Evolutionary conservation across 2,329 filamentous ascomycete genomes (phyloP).

Genomic region (Oidium heveae): DNA sequence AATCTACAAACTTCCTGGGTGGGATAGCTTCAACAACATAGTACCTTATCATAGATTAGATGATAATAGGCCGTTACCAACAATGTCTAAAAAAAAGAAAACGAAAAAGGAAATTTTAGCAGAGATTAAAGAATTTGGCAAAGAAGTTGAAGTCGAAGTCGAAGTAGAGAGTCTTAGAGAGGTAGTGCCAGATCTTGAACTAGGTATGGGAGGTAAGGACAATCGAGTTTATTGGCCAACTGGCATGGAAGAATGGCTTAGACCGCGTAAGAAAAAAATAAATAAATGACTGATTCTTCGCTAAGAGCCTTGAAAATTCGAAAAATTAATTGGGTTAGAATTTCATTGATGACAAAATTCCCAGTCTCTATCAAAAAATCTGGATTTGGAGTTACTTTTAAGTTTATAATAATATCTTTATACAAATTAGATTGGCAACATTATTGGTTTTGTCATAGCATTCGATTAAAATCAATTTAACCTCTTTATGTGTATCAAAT

Average conservation of each 20-base stretch:
- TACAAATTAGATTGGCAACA: too few relatives aligned
- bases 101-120: slow-evolving; percentile 15
- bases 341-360: too few relatives aligned
- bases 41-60: slow-evolving; percentile 54
- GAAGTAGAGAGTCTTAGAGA: slow-evolving; percentile 16
- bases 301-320: too few relatives aligned
- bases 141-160: slow-evolving; percentile 15
- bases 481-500: too few relatives aligned
- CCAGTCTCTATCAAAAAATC: too few relatives aligned
- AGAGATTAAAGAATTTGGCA: slow-evolving; percentile 14
- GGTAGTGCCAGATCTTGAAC: slow-evolving; percentile 29
- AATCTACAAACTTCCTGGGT: slow-evolving; percentile 61
- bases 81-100: slow-evolving; percentile 19
- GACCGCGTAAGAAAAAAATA: slow-evolving; percentile 48
- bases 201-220: slow-evolving; percentile 68
- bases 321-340: too few relatives aligned
- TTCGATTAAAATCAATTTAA: too few relatives aligned
- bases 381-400: too few relatives aligned
- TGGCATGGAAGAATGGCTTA: slow-evolving; percentile 75
- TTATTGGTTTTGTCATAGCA: too few relatives aligned
- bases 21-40: slow-evolving; percentile 49
- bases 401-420: too few relatives aligned
- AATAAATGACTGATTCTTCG: slow-evolving; percentile 16
- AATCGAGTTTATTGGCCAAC: slow-evolving; percentile 73
- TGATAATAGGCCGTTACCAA: slow-evolving; percentile 35